Evolutionary conservation across 2,329 filamentous ascomycete genomes (phyloP).

Genomic region (Penicillium sclerotiorum): DNA sequence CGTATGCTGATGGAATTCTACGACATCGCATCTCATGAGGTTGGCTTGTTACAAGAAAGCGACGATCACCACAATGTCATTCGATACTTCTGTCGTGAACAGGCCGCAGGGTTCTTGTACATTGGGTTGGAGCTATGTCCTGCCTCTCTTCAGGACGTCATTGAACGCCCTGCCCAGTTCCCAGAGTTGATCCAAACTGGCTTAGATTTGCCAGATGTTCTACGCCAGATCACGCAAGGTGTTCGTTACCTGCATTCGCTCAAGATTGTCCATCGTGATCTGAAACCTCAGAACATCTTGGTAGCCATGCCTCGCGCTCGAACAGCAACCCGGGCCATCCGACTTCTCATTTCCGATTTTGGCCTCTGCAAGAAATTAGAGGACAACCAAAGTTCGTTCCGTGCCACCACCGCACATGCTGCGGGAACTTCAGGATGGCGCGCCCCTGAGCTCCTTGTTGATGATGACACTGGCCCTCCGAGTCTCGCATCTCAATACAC

Average conservation of each 20-base stretch:
- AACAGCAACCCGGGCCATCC: slow-evolving; percentile 62
- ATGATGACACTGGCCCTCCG: slow-evolving; percentile 64
- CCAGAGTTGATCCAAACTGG: slow-evolving; percentile 66
- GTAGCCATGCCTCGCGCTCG: slow-evolving; percentile 66
- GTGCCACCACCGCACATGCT: slow-evolving; percentile 90
- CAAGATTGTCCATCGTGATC: slow-evolving; percentile 92
- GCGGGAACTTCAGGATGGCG: slow-evolving; percentile 96
- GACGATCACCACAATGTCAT: slow-evolving; percentile 97
- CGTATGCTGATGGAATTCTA: slow-evolving; percentile 96
- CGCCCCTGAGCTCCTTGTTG: slow-evolving; percentile 86
- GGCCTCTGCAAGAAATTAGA: slow-evolving; percentile 97
- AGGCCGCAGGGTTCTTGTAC: slow-evolving; percentile 87
- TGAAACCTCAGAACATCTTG: slow-evolving; percentile 97
- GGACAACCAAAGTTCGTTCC: slow-evolving; percentile 89
- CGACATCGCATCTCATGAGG: slow-evolving; percentile 92
- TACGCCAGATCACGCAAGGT: slow-evolving; percentile 88
- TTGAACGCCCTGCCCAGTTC: slow-evolving; percentile 72
- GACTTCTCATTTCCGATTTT: slow-evolving; percentile 96
- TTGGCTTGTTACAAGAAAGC: slow-evolving; percentile 84
- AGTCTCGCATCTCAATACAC: slow-evolving; percentile 40
- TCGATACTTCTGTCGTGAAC: slow-evolving; percentile 90
- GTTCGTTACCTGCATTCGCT: slow-evolving; percentile 86
- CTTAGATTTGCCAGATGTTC: slow-evolving; percentile 73
- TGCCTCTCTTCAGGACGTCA: slow-evolving; percentile 87
- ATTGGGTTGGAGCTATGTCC: slow-evolving; percentile 94